Evolutionary conservation across 1,139 yeast species (phyloP), one percentile per base, ranked within the genome.

Genomic region (Taiozyma onychis): DNA sequence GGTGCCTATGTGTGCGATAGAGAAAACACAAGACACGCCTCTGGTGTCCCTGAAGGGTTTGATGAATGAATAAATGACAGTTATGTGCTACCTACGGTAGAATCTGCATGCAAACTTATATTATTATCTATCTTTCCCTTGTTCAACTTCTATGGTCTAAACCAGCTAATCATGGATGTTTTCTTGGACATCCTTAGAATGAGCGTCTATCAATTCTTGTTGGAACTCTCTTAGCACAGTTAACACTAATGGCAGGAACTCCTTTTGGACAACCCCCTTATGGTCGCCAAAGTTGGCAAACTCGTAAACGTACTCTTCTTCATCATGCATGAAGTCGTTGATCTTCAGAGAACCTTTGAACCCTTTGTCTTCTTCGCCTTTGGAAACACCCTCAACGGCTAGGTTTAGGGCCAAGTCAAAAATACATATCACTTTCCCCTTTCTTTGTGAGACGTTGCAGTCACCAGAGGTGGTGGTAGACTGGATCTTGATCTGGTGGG

Each of bases 21-120:
- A 52, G 76, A 76, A 41, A 75, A 77, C 13, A 72, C 70, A 43
- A 72, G 78, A 44, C 91, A 84, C 57, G 97, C 97, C 0, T 77
- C 78, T 54, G 97, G 96, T 5, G 97, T 90, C 5, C 98, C 98
- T 0, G 85, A 83, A 48, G 95, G 95, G 3, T 89, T 89, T 68
- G 57, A 50, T 30, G 56, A 45, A 13, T 54, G 16, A 45, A 9
- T 44, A 14, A 13, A 42, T 27, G 24, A 18, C 22, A 18, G 41
- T 37, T 37, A 18, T 21, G 35, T 30, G 7, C 34, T 13, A 14
- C 34, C 34, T 30, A 30, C n/a, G 14, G 13, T 13, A 30, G 34
- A 30, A 13, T 30, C 10, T 32, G 18, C n/a, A 32, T 32, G 35
- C 35, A 32, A 32, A 7, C 18, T n/a, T 32, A n/a, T 32, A 32